Conservation (phyloP, 1,284 basidiomycete genomes). For the Acaromyces ingoldii region DNA sequence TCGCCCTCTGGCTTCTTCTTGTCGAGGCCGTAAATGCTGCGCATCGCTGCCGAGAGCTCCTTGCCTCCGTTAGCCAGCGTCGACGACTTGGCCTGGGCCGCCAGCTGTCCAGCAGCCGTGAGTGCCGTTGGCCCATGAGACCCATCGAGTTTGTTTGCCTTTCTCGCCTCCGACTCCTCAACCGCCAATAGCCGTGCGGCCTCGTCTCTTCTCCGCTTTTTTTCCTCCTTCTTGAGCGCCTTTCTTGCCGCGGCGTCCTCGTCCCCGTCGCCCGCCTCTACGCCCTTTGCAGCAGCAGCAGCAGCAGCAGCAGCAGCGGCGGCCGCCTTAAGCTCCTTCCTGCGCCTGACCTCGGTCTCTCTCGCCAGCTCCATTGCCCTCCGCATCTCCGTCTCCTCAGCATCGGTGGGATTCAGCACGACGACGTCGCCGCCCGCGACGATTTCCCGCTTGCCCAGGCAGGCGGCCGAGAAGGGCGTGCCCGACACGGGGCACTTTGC, state of each 20-base stretch:
- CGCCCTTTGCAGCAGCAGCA: no score
- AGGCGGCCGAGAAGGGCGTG: constrained; percentile 20
- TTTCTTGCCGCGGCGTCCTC: background rate
- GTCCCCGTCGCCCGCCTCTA: no score
- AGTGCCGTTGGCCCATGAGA: constrained; percentile 8
- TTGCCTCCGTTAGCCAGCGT: background rate
- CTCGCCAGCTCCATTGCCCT: constrained; percentile 16
- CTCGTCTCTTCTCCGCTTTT: constrained; percentile 4
- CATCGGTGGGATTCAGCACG: constrained; percentile 24
- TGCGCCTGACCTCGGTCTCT: background rate
- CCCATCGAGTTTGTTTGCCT: no score
- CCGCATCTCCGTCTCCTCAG: constrained; percentile 23
- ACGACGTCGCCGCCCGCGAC: constrained; percentile 19
- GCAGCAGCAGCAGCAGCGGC: background rate
- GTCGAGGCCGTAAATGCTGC: constrained; percentile 7
- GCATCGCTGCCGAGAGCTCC: constrained; percentile 6
- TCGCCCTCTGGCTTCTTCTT: background rate
- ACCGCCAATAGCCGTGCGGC: background rate
- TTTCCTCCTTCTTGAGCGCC: constrained; percentile 4
- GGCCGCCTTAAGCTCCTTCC: constrained; percentile 2
- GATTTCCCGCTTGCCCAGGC: constrained; percentile 17
- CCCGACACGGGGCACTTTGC: constrained; percentile 31
- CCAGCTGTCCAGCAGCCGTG: background rate
- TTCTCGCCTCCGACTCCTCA: background rate
- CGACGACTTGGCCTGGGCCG: background rate